Conservation (phyloP, 176 grass and related monocot genomes). For the sorghum (Sorghum bicolor) region DNA sequence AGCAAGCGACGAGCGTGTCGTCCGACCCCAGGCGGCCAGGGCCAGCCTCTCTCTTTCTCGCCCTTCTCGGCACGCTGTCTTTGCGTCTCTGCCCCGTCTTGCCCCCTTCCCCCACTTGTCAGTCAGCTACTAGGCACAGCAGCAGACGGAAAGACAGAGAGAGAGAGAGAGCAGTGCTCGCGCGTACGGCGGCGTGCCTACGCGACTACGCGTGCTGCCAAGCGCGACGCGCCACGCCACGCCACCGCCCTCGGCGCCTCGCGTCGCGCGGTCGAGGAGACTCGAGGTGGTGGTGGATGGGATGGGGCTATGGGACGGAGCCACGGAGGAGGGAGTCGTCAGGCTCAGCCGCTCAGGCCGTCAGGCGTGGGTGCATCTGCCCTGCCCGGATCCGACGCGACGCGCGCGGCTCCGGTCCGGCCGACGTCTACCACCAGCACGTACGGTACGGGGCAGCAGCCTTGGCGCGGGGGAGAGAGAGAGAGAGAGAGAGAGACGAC, state of each 20-base stretch:
- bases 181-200: conserved; percentile 15
- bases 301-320: background rate
- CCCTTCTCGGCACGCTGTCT: background rate
- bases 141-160: too few species aligned
- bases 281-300: background rate
- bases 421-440: too few species aligned
- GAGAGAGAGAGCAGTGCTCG: background rate
- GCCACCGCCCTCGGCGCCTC: background rate
- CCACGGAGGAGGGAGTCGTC: background rate
- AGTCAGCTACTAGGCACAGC: background rate
- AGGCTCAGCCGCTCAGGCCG: too few species aligned
- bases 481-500: too few species aligned
- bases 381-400: background rate
- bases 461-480: background rate
- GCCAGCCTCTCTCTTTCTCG: background rate
- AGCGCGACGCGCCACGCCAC: conserved; percentile 6
- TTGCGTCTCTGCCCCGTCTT: conserved; percentile 9
- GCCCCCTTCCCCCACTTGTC: conserved; percentile 5
- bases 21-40: too few species aligned
- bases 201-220: conserved; percentile 23
- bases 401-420: background rate
- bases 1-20: background rate
- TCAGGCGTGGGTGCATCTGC: background rate
- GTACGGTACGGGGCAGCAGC: background rate
- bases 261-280: background rate